Evolutionary conservation across 768 basidiomycete genomes (phyloP).

Genomic region (Obba rivulosa): DNA sequence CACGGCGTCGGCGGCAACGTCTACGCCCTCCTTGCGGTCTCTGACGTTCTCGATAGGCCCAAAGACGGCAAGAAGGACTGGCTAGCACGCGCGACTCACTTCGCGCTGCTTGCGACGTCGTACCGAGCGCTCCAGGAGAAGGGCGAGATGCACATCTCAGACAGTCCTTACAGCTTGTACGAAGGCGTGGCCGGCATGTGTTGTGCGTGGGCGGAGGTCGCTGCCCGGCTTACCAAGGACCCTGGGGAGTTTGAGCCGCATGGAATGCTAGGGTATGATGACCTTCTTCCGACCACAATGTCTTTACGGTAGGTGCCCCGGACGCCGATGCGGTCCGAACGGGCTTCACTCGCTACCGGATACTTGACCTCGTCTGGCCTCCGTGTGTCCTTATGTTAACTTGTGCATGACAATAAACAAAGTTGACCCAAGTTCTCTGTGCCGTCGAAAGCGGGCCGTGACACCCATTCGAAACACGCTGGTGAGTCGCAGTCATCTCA

Average conservation of each 20-base stretch:
- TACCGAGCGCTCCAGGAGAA: slow-evolving; percentile 28
- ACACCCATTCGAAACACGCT: too few species aligned
- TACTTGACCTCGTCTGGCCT: too few species aligned
- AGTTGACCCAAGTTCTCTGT: too few species aligned
- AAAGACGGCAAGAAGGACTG: slow-evolving; percentile 13
- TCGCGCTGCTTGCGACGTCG: slow-evolving; percentile 39
- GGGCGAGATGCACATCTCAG: slow-evolving; percentile 42
- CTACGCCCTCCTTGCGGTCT: slow-evolving; percentile 45
- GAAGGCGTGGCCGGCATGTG: slow-evolving; percentile 57
- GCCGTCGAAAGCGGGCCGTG: too few species aligned
- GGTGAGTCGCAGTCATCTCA: too few species aligned
- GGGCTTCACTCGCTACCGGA: slow-evolving; percentile 18
- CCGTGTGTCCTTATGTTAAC: too few species aligned
- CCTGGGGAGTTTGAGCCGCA: slow-evolving; percentile 1
- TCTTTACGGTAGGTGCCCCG: background rate
- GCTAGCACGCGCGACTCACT: slow-evolving; percentile 39
- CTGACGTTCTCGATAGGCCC: slow-evolving; percentile 36
- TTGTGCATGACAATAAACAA: too few species aligned
- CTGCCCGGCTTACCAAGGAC: slow-evolving; percentile 7
- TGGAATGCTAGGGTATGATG: slow-evolving; percentile 23
- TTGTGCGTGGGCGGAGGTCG: slow-evolving; percentile 47
- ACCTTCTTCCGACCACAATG: slow-evolving; percentile 7
- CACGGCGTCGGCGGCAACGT: slow-evolving; percentile 54
- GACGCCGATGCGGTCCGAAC: background rate
- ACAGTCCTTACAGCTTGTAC: slow-evolving; percentile 52